Evolutionary conservation across 331 rosid species (phyloP).

Genomic region (Acacia concinna): DNA sequence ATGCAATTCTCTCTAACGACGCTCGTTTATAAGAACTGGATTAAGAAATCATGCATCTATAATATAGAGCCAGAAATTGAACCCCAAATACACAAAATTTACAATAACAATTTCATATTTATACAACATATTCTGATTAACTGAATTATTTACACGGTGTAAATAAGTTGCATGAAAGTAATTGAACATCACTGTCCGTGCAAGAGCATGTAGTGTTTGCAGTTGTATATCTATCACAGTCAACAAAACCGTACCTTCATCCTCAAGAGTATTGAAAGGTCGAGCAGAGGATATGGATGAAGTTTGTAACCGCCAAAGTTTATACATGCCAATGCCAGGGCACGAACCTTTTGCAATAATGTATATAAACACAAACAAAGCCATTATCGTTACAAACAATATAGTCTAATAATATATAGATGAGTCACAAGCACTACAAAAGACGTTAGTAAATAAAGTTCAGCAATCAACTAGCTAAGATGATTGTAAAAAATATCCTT

Average conservation of each 20-base stretch:
- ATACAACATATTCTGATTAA: not conserved
- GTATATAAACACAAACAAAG: not conserved
- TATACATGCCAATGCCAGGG: slow-evolving; percentile 68
- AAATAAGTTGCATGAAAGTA: not conserved
- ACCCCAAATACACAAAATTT: not conserved
- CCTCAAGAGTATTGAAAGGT: slow-evolving; percentile 65
- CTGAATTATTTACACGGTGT: not conserved
- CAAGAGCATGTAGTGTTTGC: not conserved
- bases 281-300: slow-evolving; percentile 69
- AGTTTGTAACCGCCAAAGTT: slow-evolving; percentile 85
- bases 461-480: not conserved
- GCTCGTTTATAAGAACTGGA: not conserved
- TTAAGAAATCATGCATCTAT: not conserved
- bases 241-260: slow-evolving; percentile 63
- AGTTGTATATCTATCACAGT: not conserved
- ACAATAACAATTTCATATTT: not conserved
- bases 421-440: slow-evolving; percentile 20
- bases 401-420: not conserved
- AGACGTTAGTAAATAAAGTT: not conserved
- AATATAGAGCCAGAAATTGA: not conserved
- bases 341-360: slow-evolving; percentile 59
- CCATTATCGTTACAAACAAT: slow-evolving; percentile 14
- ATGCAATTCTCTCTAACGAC: too few relatives aligned
- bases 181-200: not conserved
- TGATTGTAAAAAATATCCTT: not conserved